Evolutionary conservation across 768 basidiomycete species (phyloP).

Genomic region (Boletus tomentosulus): DNA sequence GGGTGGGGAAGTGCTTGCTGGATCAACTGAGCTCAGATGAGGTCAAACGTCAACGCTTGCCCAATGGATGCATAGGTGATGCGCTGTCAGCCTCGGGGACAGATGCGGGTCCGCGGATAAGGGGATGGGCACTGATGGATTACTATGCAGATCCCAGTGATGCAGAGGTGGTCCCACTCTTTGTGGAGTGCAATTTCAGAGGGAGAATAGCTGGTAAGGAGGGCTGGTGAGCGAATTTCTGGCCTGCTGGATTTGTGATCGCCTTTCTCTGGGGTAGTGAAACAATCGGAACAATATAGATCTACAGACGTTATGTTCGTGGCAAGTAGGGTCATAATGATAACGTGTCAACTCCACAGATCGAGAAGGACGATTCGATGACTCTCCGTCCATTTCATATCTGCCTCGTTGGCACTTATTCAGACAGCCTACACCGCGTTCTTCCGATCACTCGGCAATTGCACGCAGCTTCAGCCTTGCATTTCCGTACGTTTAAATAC

Average conservation of each 20-base stretch:
- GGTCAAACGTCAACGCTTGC: background rate
- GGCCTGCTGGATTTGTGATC: background rate
- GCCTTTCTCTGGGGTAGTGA: background rate
- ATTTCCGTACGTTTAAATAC: slow-evolving; percentile 26
- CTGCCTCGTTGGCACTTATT: slow-evolving; percentile 23
- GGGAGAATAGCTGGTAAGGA: slow-evolving; percentile 43
- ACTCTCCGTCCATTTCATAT: background rate
- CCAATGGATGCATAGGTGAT: background rate
- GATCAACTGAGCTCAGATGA: slow-evolving; percentile 36
- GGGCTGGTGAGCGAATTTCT: slow-evolving; percentile 30
- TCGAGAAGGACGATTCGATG: too few species aligned
- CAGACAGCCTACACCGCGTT: slow-evolving; percentile 1
- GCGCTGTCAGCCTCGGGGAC: background rate
- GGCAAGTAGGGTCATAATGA: background rate
- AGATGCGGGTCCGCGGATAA: slow-evolving; percentile 39
- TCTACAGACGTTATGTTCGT: background rate
- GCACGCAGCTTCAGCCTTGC: slow-evolving; percentile 14
- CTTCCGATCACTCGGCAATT: slow-evolving; percentile 6
- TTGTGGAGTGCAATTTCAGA: slow-evolving; percentile 77
- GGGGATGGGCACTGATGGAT: slow-evolving; percentile 77
- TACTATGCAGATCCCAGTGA: slow-evolving; percentile 59
- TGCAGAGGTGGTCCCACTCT: slow-evolving; percentile 52
- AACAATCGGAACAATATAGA: background rate
- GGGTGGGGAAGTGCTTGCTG: slow-evolving; percentile 70
- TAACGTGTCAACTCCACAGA: background rate